Conservation (phyloP, 2,329 filamentous ascomycete genomes). For the Myriosclerotinia duriaeana region DNA sequence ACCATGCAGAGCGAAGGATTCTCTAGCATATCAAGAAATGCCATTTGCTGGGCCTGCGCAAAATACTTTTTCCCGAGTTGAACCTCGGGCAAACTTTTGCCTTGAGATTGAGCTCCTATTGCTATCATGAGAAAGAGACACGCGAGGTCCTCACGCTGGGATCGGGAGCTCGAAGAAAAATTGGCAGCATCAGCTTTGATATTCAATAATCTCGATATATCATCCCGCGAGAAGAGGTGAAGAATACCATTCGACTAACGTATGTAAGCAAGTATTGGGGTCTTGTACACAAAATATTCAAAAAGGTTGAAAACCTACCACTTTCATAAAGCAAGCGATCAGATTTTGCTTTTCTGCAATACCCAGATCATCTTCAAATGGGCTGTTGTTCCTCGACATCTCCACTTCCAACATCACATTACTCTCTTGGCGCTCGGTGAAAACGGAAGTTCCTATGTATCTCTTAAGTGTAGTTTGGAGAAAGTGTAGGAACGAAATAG, state of each 20-base stretch:
- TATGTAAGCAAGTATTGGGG: background rate
- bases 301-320: background rate
- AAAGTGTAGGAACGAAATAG: conserved; percentile 27
- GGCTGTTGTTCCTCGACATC: conserved; percentile 14
- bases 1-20: conserved; percentile 14
- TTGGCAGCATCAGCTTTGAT: conserved; percentile 4
- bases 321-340: conserved; percentile 12
- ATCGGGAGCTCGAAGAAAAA: background rate
- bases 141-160: conserved; percentile 11
- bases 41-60: conserved; percentile 15
- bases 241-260: conserved; percentile 16
- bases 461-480: conserved; percentile 24
- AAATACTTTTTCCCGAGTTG: conserved; percentile 15
- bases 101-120: conserved; percentile 19
- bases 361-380: conserved; percentile 13
- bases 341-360: conserved; percentile 5
- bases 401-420: conserved; percentile 16
- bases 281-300: background rate
- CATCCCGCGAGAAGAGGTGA: conserved; percentile 9
- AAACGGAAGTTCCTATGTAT: conserved; percentile 26
- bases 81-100: background rate
- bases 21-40: conserved; percentile 11
- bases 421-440: conserved; percentile 22
- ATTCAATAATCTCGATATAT: conserved; percentile 8
- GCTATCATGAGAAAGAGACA: conserved; percentile 17